Evolutionary conservation across 495 filamentous ascomycete genomes (phyloP).

Genomic region (Geoglossum glabrum): DNA sequence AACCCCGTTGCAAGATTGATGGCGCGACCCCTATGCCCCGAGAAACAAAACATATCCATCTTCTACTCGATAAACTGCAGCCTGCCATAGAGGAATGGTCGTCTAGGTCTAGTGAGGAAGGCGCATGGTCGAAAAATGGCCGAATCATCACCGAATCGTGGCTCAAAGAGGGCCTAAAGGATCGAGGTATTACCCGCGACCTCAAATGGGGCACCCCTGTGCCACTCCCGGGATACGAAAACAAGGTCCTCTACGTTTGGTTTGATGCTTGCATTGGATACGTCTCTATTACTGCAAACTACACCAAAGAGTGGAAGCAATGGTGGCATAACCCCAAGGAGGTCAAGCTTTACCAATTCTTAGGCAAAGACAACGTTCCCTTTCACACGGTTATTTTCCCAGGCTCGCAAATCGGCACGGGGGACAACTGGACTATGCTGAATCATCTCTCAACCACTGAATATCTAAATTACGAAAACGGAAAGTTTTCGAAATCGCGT

Average conservation of each 20-base stretch:
- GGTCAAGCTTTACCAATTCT: slow-evolving; percentile 62
- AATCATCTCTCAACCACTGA: slow-evolving; percentile 81
- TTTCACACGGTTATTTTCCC: slow-evolving; percentile 62
- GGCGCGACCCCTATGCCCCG: slow-evolving; percentile 9
- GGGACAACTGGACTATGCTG: slow-evolving; percentile 76
- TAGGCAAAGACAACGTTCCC: slow-evolving; percentile 10
- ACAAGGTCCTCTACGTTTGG: slow-evolving; percentile 93
- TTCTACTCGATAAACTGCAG: slow-evolving; percentile 12
- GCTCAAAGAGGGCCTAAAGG: slow-evolving; percentile 64
- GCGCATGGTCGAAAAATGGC: slow-evolving; percentile 62
- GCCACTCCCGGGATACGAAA: slow-evolving; percentile 40
- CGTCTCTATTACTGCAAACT: slow-evolving; percentile 82
- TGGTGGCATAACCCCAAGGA: slow-evolving; percentile 90
- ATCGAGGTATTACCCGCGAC: slow-evolving; percentile 79
- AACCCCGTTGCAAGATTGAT: slow-evolving; percentile 12
- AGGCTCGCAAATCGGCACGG: slow-evolving; percentile 63
- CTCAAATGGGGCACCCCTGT: slow-evolving; percentile 73
- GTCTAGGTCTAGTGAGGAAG: slow-evolving; percentile 26
- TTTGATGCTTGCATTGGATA: slow-evolving; percentile 98
- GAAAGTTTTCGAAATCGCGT: slow-evolving; percentile 89
- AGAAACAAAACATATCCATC: slow-evolving; percentile 11
- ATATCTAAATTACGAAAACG: slow-evolving; percentile 88
- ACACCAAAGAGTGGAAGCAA: slow-evolving; percentile 76
- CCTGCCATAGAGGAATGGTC: slow-evolving; percentile 10
- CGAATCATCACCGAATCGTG: slow-evolving; percentile 37